Evolutionary conservation across 495 filamentous ascomycete genomes (phyloP).

Genomic region (Penicillium manginii): DNA sequence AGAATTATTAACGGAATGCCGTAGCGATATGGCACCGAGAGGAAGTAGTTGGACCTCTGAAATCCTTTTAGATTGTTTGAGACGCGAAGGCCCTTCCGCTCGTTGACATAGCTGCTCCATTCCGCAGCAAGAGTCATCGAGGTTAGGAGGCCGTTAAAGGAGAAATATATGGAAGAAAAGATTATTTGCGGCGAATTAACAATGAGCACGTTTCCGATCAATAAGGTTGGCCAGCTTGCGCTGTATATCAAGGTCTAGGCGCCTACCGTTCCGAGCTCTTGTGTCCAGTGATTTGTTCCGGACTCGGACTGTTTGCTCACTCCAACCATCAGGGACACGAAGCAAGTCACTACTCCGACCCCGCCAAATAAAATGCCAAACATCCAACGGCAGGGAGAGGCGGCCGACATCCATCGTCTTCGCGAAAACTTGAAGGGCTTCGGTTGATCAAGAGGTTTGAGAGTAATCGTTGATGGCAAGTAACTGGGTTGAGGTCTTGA

Average conservation of each 20-base stretch:
- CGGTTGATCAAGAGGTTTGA: too few relatives aligned
- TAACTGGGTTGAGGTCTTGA: too few relatives aligned
- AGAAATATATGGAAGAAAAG: constrained; percentile 40
- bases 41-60: constrained; percentile 49
- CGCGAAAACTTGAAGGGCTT: too few relatives aligned
- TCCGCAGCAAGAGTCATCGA: constrained; percentile 34
- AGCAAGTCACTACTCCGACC: too few relatives aligned
- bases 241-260: neutral
- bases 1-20: constrained; percentile 32
- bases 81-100: constrained; percentile 43
- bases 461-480: too few relatives aligned
- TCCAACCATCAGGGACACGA: too few relatives aligned
- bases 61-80: constrained; percentile 33
- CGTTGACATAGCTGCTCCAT: constrained; percentile 31
- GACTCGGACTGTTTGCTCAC: neutral
- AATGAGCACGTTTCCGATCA: constrained; percentile 28
- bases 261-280: neutral
- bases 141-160: constrained; percentile 36
- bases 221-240: neutral
- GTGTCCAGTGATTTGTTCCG: neutral
- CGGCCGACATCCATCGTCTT: too few relatives aligned
- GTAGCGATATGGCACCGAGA: constrained; percentile 46
- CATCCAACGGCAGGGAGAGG: too few relatives aligned
- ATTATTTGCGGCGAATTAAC: constrained; percentile 45
- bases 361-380: too few relatives aligned